phyloP scores from a whole-genome alignment of 2,329 filamentous ascomycete genomes.

The Cyphellophora attinorum region DNA sequence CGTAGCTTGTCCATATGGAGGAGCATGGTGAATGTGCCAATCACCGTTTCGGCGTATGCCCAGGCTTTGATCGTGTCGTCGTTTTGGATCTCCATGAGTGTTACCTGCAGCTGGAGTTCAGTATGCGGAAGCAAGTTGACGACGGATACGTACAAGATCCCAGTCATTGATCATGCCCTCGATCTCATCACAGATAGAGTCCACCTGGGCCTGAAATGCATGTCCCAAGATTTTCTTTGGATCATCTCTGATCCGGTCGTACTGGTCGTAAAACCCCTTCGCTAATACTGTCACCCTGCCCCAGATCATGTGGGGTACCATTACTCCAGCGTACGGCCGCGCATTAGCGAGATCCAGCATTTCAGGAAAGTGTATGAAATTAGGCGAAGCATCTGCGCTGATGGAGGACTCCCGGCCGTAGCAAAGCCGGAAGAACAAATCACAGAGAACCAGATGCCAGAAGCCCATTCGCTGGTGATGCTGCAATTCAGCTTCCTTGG shows the following conservation, averaged over 20 bases:
- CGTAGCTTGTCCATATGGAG: constrained; percentile 3
- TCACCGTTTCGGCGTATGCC: neutral
- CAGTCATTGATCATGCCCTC: constrained; percentile 1
- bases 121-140: neutral
- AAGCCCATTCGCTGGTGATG: neutral
- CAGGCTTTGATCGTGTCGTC: neutral
- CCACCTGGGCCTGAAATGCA: neutral
- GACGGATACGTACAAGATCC: neutral
- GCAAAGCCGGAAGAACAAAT: constrained; percentile 1
- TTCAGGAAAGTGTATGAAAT: neutral
- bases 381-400: constrained; percentile 1
- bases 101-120: neutral
- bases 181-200: constrained; percentile 1
- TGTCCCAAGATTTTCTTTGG: neutral
- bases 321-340: neutral
- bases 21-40: neutral
- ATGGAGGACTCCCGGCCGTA: neutral
- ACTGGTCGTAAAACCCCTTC: neutral
- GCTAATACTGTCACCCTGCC: neutral
- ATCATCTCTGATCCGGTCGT: neutral
- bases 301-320: neutral
- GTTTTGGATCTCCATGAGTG: neutral
- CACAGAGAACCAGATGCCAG: constrained; percentile 1
- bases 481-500: neutral
- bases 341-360: neutral